Conservation (phyloP, 2,329 filamentous ascomycete genomes). For the Sphaerulina vaccinii region DNA sequence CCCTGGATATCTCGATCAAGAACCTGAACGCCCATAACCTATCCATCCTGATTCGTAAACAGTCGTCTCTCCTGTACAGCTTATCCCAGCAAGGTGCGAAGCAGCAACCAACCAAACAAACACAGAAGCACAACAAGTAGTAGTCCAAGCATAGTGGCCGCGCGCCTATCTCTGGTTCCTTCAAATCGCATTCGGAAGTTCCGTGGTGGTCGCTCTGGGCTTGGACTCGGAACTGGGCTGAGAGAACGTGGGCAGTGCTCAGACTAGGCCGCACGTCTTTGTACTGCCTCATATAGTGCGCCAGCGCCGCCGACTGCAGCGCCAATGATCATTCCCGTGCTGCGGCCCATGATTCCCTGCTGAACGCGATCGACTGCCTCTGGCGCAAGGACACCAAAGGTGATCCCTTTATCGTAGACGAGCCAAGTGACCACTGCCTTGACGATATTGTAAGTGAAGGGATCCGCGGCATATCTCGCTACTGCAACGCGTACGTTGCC, state of each 20-base stretch:
- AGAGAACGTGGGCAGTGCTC: no score
- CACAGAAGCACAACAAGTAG: no score
- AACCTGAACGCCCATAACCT: neutral
- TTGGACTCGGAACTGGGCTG: no score
- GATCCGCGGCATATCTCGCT: conserved; percentile 68
- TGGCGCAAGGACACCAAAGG: conserved; percentile 61
- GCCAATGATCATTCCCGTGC: conserved; percentile 67
- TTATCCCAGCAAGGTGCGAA: neutral
- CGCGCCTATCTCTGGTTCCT: no score
- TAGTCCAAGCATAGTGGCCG: no score
- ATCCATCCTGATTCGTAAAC: neutral
- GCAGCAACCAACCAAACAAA: no score
- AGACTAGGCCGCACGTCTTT: conserved; percentile 51
- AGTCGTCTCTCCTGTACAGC: neutral
- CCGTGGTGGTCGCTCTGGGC: no score
- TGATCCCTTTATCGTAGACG: conserved; percentile 69
- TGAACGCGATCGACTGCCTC: conserved; percentile 63
- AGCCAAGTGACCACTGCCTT: conserved; percentile 81
- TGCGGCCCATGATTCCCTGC: conserved; percentile 67
- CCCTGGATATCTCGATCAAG: conserved; percentile 9
- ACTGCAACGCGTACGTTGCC: conserved; percentile 35
- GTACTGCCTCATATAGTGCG: conserved; percentile 74
- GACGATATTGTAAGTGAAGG: conserved; percentile 82
- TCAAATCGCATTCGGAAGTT: no score
- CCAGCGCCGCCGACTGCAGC: conserved; percentile 66